Conservation (phyloP, 129 eudicot species). For the Chrysanthemum makinoi region DNA sequence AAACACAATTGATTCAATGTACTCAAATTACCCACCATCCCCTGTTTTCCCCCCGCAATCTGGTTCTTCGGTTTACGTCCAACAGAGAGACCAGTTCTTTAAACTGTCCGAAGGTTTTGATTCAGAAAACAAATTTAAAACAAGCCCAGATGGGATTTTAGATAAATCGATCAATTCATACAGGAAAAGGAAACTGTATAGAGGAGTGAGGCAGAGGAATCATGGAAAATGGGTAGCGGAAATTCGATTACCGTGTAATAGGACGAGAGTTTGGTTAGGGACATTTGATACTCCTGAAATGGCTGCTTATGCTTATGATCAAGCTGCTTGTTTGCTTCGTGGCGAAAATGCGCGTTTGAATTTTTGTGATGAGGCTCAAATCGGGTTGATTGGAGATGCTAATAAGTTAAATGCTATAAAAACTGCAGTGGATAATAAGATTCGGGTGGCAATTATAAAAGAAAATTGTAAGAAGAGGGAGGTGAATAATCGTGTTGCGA, state of each 20-base stretch:
- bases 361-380: constrained; percentile 43
- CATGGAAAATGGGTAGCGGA: constrained; percentile 70
- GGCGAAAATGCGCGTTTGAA: constrained; percentile 77
- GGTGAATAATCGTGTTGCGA: background rate
- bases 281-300: constrained; percentile 73
- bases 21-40: constrained; percentile 39
- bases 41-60: constrained; percentile 34
- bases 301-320: constrained; percentile 84
- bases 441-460: constrained; percentile 47
- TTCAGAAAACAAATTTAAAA: background rate
- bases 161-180: background rate
- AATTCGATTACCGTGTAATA: constrained; percentile 73
- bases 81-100: constrained; percentile 58
- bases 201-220: too few species aligned
- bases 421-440: constrained; percentile 63
- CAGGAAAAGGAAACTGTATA: too few species aligned
- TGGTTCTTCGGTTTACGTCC: constrained; percentile 65
- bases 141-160: constrained; percentile 10
- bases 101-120: constrained; percentile 38
- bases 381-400: constrained; percentile 50
- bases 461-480: constrained; percentile 35
- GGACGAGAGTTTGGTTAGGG: constrained; percentile 87
- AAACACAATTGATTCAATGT: constrained; percentile 62
- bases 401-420: constrained; percentile 45
- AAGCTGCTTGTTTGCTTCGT: constrained; percentile 77